Evolutionary conservation across 2,329 filamentous ascomycete genomes (phyloP), one percentile per base, ranked within the genome.

Genomic region (Diaporthe sp.): DNA sequence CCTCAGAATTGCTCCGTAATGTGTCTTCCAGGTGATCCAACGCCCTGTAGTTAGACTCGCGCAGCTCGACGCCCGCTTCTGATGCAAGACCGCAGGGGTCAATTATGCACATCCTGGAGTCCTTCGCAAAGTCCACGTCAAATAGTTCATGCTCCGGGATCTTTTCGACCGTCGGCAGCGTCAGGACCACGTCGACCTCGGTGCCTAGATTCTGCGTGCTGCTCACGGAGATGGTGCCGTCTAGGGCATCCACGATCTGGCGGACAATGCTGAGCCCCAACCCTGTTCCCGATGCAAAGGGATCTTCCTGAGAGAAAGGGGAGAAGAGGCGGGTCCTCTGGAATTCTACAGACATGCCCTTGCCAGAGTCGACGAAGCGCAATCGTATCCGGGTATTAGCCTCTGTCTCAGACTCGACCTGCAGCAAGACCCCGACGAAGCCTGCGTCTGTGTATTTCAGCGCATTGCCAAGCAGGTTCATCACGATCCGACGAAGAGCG

Each of bases 181-280:
- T 70, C 27, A 73, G 19, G 1, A 70, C 55, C 13, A 80, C 77
- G 2, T 65, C 74, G 37, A 79, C 73, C 10, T 78, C 73, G 22
- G 78, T 81, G 0, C 85, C 85, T 1, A 78, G 70, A 5, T 81
- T 81, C 2, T 82, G 70, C 8, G 78, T 77, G 70, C 85, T 92
- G 70, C 85, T 84, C n/a, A 94, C 86, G 1, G 87, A 84, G 55
- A 94, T 90, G 1, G 84, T 84, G 0, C 92, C 92, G 30, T 87
- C 86, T 0, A 94, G 83, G 10, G 89, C 86, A 25, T 87, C 85
- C 1, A 92, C 88, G 13, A 94, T 89, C 72, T 86, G 83, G 22
- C 88, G 87, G 2, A 94, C 92, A 17, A 94, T 89, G 56, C 89
- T 92, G 35, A 94, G 81, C 0, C 93, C 92, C 0, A 94, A 83